Base-by-base conservation (phyloP, 495 filamentous ascomycete species). In the Neurospora sp. region DNA sequence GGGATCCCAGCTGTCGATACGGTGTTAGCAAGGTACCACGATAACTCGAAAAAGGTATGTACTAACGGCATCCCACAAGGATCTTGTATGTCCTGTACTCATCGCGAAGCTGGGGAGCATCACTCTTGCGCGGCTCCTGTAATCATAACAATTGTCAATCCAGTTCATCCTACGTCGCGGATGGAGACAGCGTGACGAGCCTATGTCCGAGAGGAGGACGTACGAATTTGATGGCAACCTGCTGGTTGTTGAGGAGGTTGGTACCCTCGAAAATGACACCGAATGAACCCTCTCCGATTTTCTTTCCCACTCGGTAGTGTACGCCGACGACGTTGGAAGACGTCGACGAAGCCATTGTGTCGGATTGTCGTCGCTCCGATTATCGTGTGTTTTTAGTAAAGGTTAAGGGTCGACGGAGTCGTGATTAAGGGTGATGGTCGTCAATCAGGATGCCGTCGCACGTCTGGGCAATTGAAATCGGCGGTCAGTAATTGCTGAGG, bases 61-160 rank as follows among this genome's bases (percentile, higher is more conserved):
- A 97, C 95, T 90, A 83, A 99, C 96, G 95, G 84, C 96, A 99
- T 81, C 96, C 96, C 72, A 99, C 96, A 73, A 99, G 87, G 75
- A 99, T 98, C 86, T 98, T 99, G 85, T 99, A 99, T 61, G 96
- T 99, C 76, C 96, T 90, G 81, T 99, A 99, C 83, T 99, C 96
- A 88, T 99, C 96, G 82, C 96, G 91, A 73, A 99, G 84, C 84
- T 99, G 96, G 45, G 96, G 96, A 74, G 96, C 96, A 86, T 99
- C 96, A 79, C 95, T 98, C 85, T 99, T 99, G 71, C 96, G 89
- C 20, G 96, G 96, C 91, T 99, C 95, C 94, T 97, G 74, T 14
- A 40, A 4, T 31, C 71, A 69, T 4, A 3, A 12, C 16, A 68
- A n/a, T 41, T 48, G 61, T 74, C 41, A 70, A 22, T 22, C 10